phyloP scores from a whole-genome alignment of 176 grass and related monocot genomes.

The Elymus sibiricus region DNA sequence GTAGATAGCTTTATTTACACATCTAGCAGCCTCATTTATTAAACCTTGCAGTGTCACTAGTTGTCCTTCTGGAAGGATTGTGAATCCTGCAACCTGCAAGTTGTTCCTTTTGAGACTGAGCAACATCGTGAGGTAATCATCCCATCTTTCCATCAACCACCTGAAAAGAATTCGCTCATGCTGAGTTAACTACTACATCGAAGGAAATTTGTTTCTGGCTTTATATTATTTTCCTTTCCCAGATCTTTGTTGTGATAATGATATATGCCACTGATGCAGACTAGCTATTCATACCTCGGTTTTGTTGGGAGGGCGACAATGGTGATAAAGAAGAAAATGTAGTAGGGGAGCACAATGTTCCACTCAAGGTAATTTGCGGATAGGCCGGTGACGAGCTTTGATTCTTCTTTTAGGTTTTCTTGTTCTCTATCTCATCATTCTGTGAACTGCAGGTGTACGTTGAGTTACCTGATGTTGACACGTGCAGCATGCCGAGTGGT shows the following conservation, averaged over 20 bases:
- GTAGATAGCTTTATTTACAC: neutral
- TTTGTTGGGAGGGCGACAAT: slow-evolving; percentile 63
- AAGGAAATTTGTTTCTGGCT: neutral
- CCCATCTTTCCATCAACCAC: neutral
- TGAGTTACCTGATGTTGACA: too few species aligned
- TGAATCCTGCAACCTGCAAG: slow-evolving; percentile 49
- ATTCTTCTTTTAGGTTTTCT: neutral
- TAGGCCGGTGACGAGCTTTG: neutral
- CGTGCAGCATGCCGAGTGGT: too few species aligned
- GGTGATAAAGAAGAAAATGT: slow-evolving; percentile 69
- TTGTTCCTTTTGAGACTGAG: slow-evolving; percentile 58
- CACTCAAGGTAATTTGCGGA: slow-evolving; percentile 57
- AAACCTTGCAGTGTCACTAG: slow-evolving; percentile 26
- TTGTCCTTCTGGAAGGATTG: slow-evolving; percentile 75
- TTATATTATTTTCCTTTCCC: neutral
- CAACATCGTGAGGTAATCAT: slow-evolving; percentile 55
- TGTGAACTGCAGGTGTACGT: slow-evolving; percentile 61
- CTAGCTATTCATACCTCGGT: slow-evolving; percentile 71
- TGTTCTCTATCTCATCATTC: neutral
- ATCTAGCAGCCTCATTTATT: slow-evolving; percentile 6
- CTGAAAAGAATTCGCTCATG: neutral
- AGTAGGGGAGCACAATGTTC: slow-evolving; percentile 57
- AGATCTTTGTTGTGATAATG: neutral
- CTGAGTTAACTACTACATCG: neutral
- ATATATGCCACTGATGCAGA: slow-evolving; percentile 33